Evolutionary conservation across 768 basidiomycete species (phyloP).

Genomic region (Tricholoma saponaceum): DNA sequence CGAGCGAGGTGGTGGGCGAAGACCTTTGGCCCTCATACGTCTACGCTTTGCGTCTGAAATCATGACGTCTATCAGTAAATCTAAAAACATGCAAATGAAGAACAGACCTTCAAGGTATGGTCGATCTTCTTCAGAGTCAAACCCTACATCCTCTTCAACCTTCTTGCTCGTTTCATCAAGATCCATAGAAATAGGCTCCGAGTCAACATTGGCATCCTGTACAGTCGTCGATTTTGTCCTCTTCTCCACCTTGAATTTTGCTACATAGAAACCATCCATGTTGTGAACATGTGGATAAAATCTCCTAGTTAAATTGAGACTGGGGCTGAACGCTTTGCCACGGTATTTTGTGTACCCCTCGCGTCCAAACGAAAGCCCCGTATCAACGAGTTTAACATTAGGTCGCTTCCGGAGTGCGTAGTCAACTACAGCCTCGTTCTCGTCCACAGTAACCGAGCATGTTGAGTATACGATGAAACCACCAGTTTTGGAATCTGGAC

Average conservation of each 20-base stretch:
- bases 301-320: constrained; percentile 75
- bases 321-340: constrained; percentile 84
- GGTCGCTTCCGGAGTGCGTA: constrained; percentile 95
- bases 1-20: constrained; percentile 57
- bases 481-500: constrained; percentile 84
- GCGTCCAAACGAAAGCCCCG: constrained; percentile 89
- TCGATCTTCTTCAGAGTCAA: constrained; percentile 75
- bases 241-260: constrained; percentile 95
- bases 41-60: constrained; percentile 65
- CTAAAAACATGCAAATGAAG: constrained; percentile 9
- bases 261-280: constrained; percentile 99
- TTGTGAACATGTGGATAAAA: constrained; percentile 99
- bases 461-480: constrained; percentile 97
- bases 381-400: constrained; percentile 87
- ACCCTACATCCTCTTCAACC: constrained; percentile 45
- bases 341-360: constrained; percentile 89
- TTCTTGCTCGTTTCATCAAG: constrained; percentile 26
- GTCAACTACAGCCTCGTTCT: constrained; percentile 97
- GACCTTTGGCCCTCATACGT: constrained; percentile 71
- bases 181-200: constrained; percentile 9
- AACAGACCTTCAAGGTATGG: constrained; percentile 75
- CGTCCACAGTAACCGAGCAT: constrained; percentile 96
- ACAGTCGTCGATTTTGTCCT: constrained; percentile 45
- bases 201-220: constrained; percentile 21
- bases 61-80: constrained; percentile 9